These are phyloP conservation scores for Toxoplasma gondii DNA, from an alignment of 169 alveolate genomes.

Conservation along the genomic window DNA sequence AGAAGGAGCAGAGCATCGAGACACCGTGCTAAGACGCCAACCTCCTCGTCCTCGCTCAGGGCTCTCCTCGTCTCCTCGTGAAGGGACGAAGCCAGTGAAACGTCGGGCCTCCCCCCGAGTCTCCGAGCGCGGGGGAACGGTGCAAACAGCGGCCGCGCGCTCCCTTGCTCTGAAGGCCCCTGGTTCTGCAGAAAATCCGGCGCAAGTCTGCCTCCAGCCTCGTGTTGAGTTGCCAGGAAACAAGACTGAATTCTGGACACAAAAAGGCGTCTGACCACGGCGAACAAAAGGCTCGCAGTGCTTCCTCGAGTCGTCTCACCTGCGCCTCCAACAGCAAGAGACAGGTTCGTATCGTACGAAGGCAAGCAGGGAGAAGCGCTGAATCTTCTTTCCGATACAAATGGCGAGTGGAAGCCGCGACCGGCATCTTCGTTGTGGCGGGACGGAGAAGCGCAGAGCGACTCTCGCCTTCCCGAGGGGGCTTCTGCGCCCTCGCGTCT, in stretches of 20 bases:
- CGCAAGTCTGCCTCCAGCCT: neutral
- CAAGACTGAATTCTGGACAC: neutral
- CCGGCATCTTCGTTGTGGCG: neutral
- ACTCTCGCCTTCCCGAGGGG: neutral
- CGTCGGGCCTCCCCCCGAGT: neutral
- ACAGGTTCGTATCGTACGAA: neutral
- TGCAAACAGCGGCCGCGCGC: neutral
- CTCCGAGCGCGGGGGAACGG: neutral
- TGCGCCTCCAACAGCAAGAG: neutral
- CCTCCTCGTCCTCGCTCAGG: neutral
- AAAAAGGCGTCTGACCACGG: constrained; percentile 6
- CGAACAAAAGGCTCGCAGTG: constrained; percentile 9
- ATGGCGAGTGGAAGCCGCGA: neutral
- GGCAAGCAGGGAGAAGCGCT: neutral
- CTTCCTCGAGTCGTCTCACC: neutral
- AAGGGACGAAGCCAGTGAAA: too few species aligned
- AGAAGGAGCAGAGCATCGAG: constrained; percentile 5
- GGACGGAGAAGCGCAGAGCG: neutral
- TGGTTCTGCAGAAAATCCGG: neutral
- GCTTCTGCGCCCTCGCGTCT: neutral
- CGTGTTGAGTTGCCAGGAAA: neutral
- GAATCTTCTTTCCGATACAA: too few species aligned
- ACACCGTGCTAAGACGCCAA: neutral
- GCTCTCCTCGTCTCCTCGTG: neutral
- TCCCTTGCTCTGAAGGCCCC: neutral